Conservation (phyloP, 148 eudicot species). For the Camellia lanceoleosa region DNA sequence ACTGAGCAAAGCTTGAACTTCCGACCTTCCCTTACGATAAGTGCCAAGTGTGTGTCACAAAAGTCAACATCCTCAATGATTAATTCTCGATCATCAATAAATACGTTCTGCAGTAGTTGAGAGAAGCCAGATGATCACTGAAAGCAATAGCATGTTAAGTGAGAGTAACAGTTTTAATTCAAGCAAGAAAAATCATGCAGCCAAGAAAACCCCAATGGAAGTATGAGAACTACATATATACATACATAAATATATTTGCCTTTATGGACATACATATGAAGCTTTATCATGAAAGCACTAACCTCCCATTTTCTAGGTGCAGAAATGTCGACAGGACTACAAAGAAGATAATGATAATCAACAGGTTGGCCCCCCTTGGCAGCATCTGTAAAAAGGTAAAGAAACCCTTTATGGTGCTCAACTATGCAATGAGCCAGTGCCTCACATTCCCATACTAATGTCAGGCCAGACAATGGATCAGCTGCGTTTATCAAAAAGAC, state of each 20-base stretch:
- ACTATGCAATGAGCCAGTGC: conserved; percentile 70
- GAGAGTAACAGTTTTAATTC: background rate
- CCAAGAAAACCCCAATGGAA: background rate
- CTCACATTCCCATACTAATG: conserved; percentile 79
- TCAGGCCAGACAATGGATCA: conserved; percentile 74
- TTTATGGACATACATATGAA: background rate
- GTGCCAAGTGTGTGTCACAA: conserved; percentile 64
- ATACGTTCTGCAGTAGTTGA: conserved; percentile 54
- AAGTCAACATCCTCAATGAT: conserved; percentile 85
- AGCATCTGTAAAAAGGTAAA: conserved; percentile 80
- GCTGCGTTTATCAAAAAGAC: conserved; percentile 79
- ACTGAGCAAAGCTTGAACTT: conserved; percentile 63
- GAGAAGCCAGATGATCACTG: background rate
- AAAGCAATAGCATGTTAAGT: background rate
- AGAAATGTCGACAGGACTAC: conserved; percentile 49
- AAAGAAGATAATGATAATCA: conserved; percentile 75
- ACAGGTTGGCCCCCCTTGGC: conserved; percentile 56
- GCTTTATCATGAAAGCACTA: conserved; percentile 6
- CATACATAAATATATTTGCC: too few species aligned
- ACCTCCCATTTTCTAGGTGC: conserved; percentile 81
- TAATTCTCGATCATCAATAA: conserved; percentile 58
- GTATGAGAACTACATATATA: background rate
- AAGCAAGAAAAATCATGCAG: conserved; percentile 3
- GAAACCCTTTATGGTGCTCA: conserved; percentile 86
- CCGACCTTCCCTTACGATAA: conserved; percentile 56